Evolutionary conservation across 306 rosid species (phyloP).

Genomic region (Inga leiocalycina): DNA sequence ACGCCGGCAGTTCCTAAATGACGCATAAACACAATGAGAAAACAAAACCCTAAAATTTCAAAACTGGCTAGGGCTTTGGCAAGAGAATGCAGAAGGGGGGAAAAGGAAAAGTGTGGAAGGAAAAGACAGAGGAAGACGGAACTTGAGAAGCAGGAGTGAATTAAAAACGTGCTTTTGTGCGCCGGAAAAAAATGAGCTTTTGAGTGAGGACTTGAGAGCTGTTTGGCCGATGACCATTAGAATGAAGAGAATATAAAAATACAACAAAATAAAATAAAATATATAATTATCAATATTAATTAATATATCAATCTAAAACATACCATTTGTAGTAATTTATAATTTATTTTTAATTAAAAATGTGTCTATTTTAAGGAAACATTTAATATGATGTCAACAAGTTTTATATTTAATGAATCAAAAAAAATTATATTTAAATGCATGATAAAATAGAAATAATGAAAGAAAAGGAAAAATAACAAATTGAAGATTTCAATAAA

Average conservation of each 20-base stretch:
- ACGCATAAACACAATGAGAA: conserved; percentile 37
- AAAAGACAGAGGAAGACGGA: conserved; percentile 35
- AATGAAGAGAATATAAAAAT: not conserved
- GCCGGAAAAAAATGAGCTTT: not conserved
- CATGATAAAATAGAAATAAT: too few relatives aligned
- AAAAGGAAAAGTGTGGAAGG: conserved; percentile 34
- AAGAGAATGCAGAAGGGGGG: conserved; percentile 55
- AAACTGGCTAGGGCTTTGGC: conserved; percentile 88
- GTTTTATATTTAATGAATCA: too few relatives aligned
- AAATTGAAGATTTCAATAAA: not conserved
- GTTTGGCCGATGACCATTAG: not conserved
- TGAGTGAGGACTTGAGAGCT: not conserved
- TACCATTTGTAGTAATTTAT: too few relatives aligned
- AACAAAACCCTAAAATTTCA: conserved; percentile 80
- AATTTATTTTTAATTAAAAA: not conserved
- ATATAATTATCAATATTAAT: not conserved
- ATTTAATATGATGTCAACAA: too few relatives aligned
- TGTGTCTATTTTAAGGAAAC: too few relatives aligned
- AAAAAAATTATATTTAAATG: too few relatives aligned
- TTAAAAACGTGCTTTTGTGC: not conserved
- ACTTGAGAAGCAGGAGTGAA: conserved; percentile 8
- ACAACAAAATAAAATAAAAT: not conserved
- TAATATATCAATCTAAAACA: not conserved
- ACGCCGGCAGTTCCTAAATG: conserved; percentile 29
- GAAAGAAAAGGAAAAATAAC: too few relatives aligned